A percentile compares a stretch with the other conserved stretches of the same genome.
phyloP scores from a whole-genome alignment of 129 eudicot species.

The Flaveria ramosissima region DNA sequence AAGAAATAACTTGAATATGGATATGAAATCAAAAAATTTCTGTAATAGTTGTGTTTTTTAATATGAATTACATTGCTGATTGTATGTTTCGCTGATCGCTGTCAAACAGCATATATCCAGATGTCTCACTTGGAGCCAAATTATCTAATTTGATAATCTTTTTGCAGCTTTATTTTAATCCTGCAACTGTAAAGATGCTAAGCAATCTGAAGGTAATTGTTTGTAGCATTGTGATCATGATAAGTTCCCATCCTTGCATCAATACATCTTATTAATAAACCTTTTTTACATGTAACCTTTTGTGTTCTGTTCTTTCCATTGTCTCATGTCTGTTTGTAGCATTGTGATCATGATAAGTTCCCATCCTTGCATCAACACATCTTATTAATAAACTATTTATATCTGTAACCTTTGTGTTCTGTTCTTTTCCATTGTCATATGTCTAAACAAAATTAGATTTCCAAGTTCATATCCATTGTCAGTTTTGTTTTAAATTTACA shows the following conservation, averaged over 20 bases:
- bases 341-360: conserved; percentile 11
- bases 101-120: neutral
- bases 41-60: neutral
- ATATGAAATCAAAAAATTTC: neutral
- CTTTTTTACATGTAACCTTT: neutral
- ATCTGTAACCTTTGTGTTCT: neutral
- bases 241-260: conserved; percentile 12
- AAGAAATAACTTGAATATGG: neutral
- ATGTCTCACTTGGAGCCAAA: neutral
- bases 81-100: neutral
- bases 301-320: too few relatives aligned
- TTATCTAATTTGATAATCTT: conserved; percentile 5
- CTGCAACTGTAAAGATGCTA: conserved; percentile 99
- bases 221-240: conserved; percentile 20
- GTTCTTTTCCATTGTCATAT: neutral
- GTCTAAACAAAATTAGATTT: neutral
- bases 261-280: neutral
- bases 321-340: conserved; percentile 10
- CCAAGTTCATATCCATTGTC: neutral
- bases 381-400: neutral
- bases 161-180: conserved; percentile 92
- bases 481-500: neutral
- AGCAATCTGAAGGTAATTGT: conserved; percentile 88
- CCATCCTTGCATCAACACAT: conserved; percentile 8
- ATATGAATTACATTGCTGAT: neutral